Evolutionary conservation across 129 eudicot species (phyloP).

Genomic region (Erigeron canadensis): DNA sequence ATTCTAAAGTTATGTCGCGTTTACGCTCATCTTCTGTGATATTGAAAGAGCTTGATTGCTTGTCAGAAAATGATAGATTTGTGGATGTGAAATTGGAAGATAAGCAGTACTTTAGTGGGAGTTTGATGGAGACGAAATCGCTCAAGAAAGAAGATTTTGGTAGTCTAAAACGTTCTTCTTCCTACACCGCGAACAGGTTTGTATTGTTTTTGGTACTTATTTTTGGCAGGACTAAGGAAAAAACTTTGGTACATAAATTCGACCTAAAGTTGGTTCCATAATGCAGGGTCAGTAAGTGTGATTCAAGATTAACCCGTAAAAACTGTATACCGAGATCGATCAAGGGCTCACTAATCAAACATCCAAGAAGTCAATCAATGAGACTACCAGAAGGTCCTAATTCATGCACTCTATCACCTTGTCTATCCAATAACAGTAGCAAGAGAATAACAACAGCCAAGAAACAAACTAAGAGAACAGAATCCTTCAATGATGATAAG

Average conservation of each 20-base stretch:
- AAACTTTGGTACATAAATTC: background rate
- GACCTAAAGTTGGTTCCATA: background rate
- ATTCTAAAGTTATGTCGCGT: conserved; percentile 56
- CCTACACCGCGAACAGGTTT: conserved; percentile 62
- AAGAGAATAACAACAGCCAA: background rate
- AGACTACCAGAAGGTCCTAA: background rate
- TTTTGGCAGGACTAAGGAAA: background rate
- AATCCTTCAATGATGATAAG: conserved; percentile 36
- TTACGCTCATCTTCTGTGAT: conserved; percentile 55
- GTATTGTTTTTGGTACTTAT: too few relatives aligned
- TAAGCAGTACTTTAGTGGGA: conserved; percentile 57
- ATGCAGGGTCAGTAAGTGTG: conserved; percentile 46
- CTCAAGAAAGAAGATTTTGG: conserved; percentile 43
- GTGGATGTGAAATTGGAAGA: background rate
- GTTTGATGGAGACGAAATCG: conserved; percentile 20
- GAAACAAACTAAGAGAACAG: conserved; percentile 31
- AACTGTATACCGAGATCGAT: conserved; percentile 41
- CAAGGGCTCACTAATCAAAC: background rate
- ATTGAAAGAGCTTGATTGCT: conserved; percentile 62
- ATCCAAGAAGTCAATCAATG: conserved; percentile 9
- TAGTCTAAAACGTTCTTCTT: conserved; percentile 63
- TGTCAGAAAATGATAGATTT: conserved; percentile 35
- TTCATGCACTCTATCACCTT: conserved; percentile 8
- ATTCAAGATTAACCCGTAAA: conserved; percentile 33
- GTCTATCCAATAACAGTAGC: background rate